Evolutionary conservation across 2,329 filamentous ascomycete species (phyloP).

Genomic region (Cladophialophora immunda): DNA sequence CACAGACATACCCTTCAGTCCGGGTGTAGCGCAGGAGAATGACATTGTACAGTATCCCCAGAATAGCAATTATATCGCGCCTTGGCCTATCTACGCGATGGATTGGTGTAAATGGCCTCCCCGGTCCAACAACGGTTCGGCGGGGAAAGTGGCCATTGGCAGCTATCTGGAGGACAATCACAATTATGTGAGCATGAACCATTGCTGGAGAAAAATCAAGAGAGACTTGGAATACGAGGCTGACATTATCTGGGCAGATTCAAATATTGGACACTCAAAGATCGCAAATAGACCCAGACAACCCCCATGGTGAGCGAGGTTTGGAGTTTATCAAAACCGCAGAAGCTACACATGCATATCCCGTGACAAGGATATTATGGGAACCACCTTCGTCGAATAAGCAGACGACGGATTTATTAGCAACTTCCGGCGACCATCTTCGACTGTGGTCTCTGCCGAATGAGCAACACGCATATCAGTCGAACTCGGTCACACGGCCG

Average conservation of each 20-base stretch:
- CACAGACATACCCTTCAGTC: slow-evolving; percentile 73
- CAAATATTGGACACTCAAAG: slow-evolving; percentile 95
- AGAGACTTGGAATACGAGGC: neutral
- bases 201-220: neutral
- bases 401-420: slow-evolving; percentile 91
- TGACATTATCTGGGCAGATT: slow-evolving; percentile 66
- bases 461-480: slow-evolving; percentile 55
- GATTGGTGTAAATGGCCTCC: slow-evolving; percentile 99
- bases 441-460: slow-evolving; percentile 89
- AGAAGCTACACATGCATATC: slow-evolving; percentile 97
- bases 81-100: slow-evolving; percentile 95
- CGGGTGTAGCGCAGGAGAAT: slow-evolving; percentile 68
- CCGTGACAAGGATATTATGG: slow-evolving; percentile 94
- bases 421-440: slow-evolving; percentile 93
- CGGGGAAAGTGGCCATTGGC: slow-evolving; percentile 91
- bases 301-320: slow-evolving; percentile 75
- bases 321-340: slow-evolving; percentile 93
- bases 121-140: slow-evolving; percentile 69
- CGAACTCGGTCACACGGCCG: slow-evolving; percentile 74
- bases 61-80: slow-evolving; percentile 91
- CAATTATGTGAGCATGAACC: slow-evolving; percentile 77
- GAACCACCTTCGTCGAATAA: slow-evolving; percentile 95
- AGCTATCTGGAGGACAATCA: slow-evolving; percentile 98
- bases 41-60: slow-evolving; percentile 70
- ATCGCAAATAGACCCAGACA: slow-evolving; percentile 72